These are phyloP conservation scores for Salvia rosmarinus DNA, from an alignment of 257 asterid genomes.

Conservation along the genomic window DNA sequence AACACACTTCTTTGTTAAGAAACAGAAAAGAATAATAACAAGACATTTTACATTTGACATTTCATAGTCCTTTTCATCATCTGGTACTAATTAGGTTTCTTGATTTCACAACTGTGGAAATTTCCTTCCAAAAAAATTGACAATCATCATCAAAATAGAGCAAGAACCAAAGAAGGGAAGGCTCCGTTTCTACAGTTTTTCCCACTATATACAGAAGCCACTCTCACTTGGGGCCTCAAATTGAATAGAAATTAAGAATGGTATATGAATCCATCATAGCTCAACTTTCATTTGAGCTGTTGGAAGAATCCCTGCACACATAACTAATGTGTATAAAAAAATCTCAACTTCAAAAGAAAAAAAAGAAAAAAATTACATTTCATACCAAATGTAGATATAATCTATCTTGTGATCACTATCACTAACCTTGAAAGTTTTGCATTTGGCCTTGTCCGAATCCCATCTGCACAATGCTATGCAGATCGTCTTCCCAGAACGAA, in stretches of 20 bases:
- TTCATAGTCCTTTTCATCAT: slow-evolving; percentile 15
- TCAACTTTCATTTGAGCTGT: slow-evolving; percentile 69
- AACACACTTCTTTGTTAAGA: slow-evolving; percentile 44
- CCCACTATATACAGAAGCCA: slow-evolving; percentile 79
- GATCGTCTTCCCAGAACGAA: slow-evolving; percentile 81
- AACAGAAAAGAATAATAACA: background rate
- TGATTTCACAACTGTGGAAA: slow-evolving; percentile 26
- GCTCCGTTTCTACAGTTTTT: slow-evolving; percentile 6
- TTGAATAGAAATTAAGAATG: slow-evolving; percentile 45
- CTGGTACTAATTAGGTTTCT: slow-evolving; percentile 28
- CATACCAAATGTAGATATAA: background rate
- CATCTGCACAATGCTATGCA: slow-evolving; percentile 83
- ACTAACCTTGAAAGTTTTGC: slow-evolving; percentile 69
- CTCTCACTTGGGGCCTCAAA: slow-evolving; percentile 77
- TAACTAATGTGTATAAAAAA: background rate
- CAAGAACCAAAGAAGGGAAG: slow-evolving; percentile 16
- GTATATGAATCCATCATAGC: slow-evolving; percentile 46
- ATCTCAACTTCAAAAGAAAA: background rate
- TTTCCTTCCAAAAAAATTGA: slow-evolving; percentile 39
- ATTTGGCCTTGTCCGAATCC: slow-evolving; percentile 67
- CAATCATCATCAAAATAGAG: slow-evolving; percentile 29
- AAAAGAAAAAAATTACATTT: background rate
- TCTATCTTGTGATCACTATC: background rate
- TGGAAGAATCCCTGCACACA: slow-evolving; percentile 51
- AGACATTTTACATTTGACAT: slow-evolving; percentile 44